These are phyloP conservation scores for Linum usitatissimum DNA, from an alignment of 345 rosid genomes.

Conservation along the genomic window DNA sequence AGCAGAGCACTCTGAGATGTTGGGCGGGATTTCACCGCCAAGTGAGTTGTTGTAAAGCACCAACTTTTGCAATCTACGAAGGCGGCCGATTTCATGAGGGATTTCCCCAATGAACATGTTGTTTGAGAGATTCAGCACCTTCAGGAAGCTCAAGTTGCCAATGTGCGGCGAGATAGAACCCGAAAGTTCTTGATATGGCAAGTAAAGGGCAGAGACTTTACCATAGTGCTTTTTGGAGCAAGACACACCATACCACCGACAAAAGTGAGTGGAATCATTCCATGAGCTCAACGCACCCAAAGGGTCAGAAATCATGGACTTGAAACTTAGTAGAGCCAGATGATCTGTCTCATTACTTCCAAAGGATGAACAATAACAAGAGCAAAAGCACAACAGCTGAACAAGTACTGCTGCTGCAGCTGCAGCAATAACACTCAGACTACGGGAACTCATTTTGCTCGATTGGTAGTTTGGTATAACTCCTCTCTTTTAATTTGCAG, in stretches of 20 bases:
- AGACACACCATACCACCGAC: conserved; percentile 1
- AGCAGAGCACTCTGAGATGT: conserved; percentile 1
- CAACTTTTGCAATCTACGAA: background rate
- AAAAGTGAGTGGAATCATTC: conserved; percentile 9
- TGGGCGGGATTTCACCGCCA: conserved; percentile 13
- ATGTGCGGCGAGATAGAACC: conserved; percentile 9
- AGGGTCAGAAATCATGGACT: background rate
- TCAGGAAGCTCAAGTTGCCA: conserved; percentile 13
- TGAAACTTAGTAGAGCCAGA: conserved; percentile 5
- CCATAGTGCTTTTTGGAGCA: background rate
- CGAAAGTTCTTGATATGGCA: background rate
- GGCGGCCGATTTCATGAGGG: conserved; percentile 13
- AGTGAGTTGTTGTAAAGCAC: conserved; percentile 1
- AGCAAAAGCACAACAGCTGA: no score
- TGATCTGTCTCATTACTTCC: conserved; percentile 3
- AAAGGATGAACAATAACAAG: no score
- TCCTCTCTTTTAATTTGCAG: no score
- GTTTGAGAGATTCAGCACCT: background rate
- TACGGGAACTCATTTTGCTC: no score
- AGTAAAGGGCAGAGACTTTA: background rate
- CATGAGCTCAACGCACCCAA: conserved; percentile 8
- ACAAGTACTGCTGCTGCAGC: no score
- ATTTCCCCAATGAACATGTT: conserved; percentile 12
- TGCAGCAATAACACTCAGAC: no score
- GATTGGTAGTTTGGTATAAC: no score